Percentiles rank a stretch among this genome's conserved stretches.
Evolutionary conservation across 1,284 basidiomycete genomes (phyloP).

Genomic region (Tilletia caries): DNA sequence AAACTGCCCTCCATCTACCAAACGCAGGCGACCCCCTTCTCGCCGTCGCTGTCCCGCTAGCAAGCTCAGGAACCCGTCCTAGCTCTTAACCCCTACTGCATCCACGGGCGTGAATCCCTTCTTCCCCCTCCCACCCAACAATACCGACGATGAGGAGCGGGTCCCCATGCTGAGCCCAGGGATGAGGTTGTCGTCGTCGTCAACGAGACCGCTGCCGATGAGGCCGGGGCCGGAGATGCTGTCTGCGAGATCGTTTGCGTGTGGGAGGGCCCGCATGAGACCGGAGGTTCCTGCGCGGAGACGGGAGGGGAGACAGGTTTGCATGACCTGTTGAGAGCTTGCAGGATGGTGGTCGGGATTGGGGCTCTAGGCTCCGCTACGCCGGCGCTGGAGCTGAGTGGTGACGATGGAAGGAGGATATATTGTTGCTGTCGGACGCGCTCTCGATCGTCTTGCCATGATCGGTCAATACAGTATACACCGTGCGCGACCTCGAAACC

Average conservation of each 20-base stretch:
- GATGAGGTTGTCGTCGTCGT: conserved; percentile 37
- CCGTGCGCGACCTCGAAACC: too few species aligned
- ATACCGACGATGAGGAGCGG: too few species aligned
- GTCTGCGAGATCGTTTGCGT: conserved; percentile 12
- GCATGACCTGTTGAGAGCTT: conserved; percentile 64
- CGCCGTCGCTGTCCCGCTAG: background rate
- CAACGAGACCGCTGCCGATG: conserved; percentile 21
- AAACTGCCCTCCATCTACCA: conserved; percentile 27
- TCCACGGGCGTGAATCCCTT: conserved; percentile 11
- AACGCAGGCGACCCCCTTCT: conserved; percentile 9
- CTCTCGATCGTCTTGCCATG: too few species aligned
- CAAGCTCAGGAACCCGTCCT: too few species aligned
- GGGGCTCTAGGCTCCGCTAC: background rate
- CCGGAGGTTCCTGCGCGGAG: conserved; percentile 85
- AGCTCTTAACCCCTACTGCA: too few species aligned
- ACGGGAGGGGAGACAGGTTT: conserved; percentile 81
- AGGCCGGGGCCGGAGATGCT: conserved; percentile 5
- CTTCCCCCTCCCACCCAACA: conserved; percentile 5
- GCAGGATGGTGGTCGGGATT: background rate
- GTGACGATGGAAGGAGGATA: too few species aligned
- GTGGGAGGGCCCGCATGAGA: conserved; percentile 79
- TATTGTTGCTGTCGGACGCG: too few species aligned
- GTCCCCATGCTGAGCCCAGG: background rate
- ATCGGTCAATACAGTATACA: too few species aligned
- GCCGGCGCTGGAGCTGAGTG: too few species aligned